phyloP scores from a whole-genome alignment of 495 filamentous ascomycete genomes.

The Chaetomium fimeti region DNA sequence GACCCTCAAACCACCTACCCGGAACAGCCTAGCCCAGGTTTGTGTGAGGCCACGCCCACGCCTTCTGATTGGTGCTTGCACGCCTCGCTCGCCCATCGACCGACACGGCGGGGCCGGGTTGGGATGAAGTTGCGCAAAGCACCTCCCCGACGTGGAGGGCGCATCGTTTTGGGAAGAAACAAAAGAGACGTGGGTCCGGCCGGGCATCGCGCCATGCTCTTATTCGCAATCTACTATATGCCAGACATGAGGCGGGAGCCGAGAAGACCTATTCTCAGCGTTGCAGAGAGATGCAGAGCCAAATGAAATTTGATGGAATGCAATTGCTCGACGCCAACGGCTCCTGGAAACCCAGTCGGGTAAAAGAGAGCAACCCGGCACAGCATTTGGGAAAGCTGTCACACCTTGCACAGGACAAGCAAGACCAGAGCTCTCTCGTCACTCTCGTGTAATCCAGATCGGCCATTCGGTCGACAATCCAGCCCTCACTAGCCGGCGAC shows the following conservation, averaged over 20 bases:
- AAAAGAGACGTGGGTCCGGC: conserved; percentile 1
- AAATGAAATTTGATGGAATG: conserved; percentile 22
- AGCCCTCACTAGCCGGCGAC: too few species aligned
- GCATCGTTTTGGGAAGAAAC: background rate
- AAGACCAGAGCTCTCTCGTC: background rate
- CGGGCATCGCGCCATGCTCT: conserved; percentile 1
- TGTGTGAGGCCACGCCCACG: conserved; percentile 25
- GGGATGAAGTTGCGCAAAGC: background rate
- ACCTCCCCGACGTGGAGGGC: background rate
- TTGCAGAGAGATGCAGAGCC: conserved; percentile 12
- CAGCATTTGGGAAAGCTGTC: background rate
- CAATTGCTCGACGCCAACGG: conserved; percentile 11
- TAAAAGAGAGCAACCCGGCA: conserved; percentile 19
- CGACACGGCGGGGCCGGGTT: conserved; percentile 21
- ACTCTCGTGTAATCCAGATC: conserved; percentile 17
- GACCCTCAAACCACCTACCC: conserved; percentile 40
- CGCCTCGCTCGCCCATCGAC: conserved; percentile 24
- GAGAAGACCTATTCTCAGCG: conserved; percentile 11
- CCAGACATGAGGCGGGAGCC: conserved; percentile 15
- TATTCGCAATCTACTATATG: conserved; percentile 5
- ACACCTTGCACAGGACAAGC: conserved; percentile 2
- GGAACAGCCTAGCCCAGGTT: conserved; percentile 38
- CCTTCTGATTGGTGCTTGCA: conserved; percentile 28
- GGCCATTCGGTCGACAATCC: background rate
- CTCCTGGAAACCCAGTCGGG: conserved; percentile 18